phyloP scores from a whole-genome alignment of 306 rosid genomes.

The Pterocarpus santalinus region DNA sequence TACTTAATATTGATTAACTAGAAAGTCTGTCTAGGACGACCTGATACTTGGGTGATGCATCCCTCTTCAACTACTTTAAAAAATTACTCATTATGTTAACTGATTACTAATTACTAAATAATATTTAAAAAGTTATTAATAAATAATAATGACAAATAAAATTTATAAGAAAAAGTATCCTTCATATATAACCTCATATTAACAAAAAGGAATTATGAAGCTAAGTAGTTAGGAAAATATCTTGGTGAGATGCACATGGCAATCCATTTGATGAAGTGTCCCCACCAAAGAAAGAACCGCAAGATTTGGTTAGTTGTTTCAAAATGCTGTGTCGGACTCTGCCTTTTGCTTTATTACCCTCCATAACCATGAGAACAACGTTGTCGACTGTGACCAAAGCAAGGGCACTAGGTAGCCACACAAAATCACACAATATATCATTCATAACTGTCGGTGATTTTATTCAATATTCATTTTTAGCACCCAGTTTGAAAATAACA shows the following conservation, averaged over 20 bases:
- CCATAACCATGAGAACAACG: constrained; percentile 35
- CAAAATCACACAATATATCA: neutral
- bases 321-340: constrained; percentile 38
- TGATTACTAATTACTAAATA: no score
- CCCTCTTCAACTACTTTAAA: no score
- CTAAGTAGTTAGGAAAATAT: neutral
- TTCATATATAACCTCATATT: neutral
- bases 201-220: neutral
- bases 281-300: constrained; percentile 43
- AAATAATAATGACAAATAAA: no score
- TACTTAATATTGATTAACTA: neutral
- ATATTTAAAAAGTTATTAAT: no score
- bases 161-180: no score
- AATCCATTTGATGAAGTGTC: constrained; percentile 37
- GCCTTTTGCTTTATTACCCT: constrained; percentile 6
- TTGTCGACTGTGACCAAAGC: constrained; percentile 37
- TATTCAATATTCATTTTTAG: neutral
- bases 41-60: neutral
- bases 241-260: constrained; percentile 29
- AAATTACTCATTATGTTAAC: no score
- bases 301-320: constrained; percentile 51
- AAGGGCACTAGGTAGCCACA: constrained; percentile 22
- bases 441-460: constrained; percentile 55
- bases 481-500: constrained; percentile 7
- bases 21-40: neutral